Percentiles rank a stretch among this genome's conserved stretches.
Conservation (phyloP, 305 asterid species). For the Euphrasia arctica region DNA sequence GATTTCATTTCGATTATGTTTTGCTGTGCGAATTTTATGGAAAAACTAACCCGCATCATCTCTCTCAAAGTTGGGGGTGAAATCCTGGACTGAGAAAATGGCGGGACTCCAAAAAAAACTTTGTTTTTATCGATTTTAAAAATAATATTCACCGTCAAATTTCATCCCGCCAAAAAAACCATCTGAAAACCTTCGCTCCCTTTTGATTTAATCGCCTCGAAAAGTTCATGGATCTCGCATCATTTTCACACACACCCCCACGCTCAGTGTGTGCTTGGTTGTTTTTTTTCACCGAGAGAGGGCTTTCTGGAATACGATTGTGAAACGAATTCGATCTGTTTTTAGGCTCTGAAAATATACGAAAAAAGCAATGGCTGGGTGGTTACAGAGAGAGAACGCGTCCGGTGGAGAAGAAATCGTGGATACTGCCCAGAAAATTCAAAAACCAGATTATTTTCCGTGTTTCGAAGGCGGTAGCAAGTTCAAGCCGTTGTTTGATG, state of each 20-base stretch:
- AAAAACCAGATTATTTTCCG: no score
- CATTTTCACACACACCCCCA: constrained; percentile 9
- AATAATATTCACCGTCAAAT: constrained; percentile 5
- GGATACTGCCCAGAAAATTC: no score
- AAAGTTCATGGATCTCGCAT: neutral
- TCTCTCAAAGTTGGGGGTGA: neutral
- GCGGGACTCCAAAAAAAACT: constrained; percentile 28
- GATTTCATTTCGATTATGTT: constrained; percentile 6
- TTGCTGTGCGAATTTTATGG: constrained; percentile 28
- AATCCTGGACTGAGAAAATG: constrained; percentile 33
- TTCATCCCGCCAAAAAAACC: constrained; percentile 42
- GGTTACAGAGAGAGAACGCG: constrained; percentile 45
- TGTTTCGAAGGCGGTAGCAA: constrained; percentile 19
- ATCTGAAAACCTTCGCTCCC: constrained; percentile 22
- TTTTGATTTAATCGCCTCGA: no score
- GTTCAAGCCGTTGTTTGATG: constrained; percentile 36
- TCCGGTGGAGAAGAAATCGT: constrained; percentile 27
- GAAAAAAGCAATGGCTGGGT: constrained; percentile 55
- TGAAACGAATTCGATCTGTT: constrained; percentile 30
- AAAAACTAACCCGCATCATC: constrained; percentile 28
- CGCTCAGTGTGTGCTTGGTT: neutral
- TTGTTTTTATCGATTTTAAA: neutral
- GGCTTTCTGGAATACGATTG: constrained; percentile 8
- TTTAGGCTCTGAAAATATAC: constrained; percentile 39
- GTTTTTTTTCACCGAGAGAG: neutral